A percentile compares a stretch with the other conserved stretches of the same genome.
phyloP scores from a whole-genome alignment of 1,284 basidiomycete genomes.

The Coniferiporia weirii region DNA sequence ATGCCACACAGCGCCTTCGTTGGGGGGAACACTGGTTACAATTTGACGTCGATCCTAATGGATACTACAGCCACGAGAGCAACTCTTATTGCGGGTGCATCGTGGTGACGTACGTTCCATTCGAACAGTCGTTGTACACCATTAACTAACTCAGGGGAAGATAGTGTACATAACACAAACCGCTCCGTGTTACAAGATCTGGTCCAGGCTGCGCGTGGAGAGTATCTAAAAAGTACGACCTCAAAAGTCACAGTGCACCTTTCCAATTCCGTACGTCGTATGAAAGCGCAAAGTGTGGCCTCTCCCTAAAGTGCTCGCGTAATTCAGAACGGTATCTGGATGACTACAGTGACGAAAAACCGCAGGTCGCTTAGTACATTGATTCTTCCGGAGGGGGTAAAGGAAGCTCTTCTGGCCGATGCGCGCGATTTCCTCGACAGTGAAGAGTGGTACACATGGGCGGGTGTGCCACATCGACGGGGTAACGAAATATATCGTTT shows the following conservation, averaged over 20 bases:
- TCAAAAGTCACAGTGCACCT: slow-evolving; percentile 16
- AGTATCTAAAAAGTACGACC: slow-evolving; percentile 10
- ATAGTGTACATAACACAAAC: slow-evolving; percentile 14
- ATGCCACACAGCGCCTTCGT: slow-evolving; percentile 6
- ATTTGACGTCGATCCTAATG: slow-evolving; percentile 9
- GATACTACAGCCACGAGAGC: background rate
- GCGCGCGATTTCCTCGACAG: slow-evolving; percentile 44
- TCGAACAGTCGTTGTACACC: no score
- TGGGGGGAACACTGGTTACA: slow-evolving; percentile 15
- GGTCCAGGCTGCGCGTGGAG: slow-evolving; percentile 6
- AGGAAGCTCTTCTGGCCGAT: slow-evolving; percentile 43
- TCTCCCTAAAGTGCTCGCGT: background rate
- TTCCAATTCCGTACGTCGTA: background rate
- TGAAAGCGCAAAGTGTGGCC: background rate
- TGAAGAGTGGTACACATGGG: slow-evolving; percentile 48
- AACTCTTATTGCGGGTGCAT: slow-evolving; percentile 1
- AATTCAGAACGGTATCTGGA: slow-evolving; percentile 5
- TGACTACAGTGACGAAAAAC: slow-evolving; percentile 10
- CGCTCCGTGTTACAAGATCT: slow-evolving; percentile 11
- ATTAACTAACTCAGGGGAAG: background rate
- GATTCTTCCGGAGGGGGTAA: slow-evolving; percentile 41
- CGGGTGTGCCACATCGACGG: slow-evolving; percentile 50
- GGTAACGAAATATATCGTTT: slow-evolving; percentile 21
- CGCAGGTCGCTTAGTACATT: slow-evolving; percentile 45
- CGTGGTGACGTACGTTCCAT: slow-evolving; percentile 9